Base-by-base conservation (phyloP, 495 filamentous ascomycete genomes). In the Daldinia childiae region DNA sequence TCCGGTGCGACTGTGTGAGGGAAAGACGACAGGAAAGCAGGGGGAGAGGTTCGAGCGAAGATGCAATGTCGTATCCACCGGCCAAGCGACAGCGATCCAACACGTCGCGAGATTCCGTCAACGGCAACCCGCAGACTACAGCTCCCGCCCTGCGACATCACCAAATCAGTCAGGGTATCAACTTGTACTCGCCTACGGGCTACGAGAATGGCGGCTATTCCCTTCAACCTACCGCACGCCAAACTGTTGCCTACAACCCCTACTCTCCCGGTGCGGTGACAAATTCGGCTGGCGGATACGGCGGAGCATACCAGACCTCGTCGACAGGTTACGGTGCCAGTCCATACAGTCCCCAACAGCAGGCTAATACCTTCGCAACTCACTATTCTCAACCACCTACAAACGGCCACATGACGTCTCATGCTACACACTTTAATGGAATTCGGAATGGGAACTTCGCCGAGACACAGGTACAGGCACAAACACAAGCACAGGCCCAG, bases 71-170 rank as follows among this genome's bases (percentile, higher is more conserved):
- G 71, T 78, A 74, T 70, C 74, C 69, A 75, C 71, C 74, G 58
- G 64, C 76, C 57, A 78, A 78, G 72, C 76, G 76, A 76, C 76
- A 78, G 68, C 76, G 76, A 76, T 78, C 76, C 51, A 76, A 78
- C 64, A 78, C 76, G 63, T 78, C 76, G 71, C 72, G 76, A 74
- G 76, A 78, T 54, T 69, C 74, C 12, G 63, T 59, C 71, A 76
- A 76, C 68, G 63, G 52, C 58, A 73, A 66, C 61, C 71, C 74
- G 41, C 74, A 73, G 57, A 76, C 74, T 21, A 50, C 63, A 41
- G 63, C 74, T 68, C 74, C 74, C 39, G 66, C 70, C 60, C 67
- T 76, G 36, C 70, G 74, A 62, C 74, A 76, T 34, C 55, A 60
- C 38, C 75, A 71, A 43, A 43, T 74, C 48, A 59, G 12, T 41